Base-by-base conservation (phyloP, 2,329 filamentous ascomycete species). In the Talaromyces islandicus region DNA sequence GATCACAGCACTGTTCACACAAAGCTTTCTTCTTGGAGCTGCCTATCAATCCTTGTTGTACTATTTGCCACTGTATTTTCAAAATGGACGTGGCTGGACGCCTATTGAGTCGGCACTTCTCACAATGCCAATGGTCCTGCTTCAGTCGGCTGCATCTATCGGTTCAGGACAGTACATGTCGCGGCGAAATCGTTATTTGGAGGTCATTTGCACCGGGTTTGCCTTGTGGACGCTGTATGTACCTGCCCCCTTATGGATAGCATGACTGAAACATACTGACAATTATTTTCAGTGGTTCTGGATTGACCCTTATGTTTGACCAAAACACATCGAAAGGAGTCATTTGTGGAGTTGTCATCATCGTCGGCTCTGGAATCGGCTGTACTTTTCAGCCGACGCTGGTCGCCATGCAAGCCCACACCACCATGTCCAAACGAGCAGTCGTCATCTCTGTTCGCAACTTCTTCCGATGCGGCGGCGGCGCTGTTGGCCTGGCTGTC, bases 381-480 rank as follows among this genome's bases (percentile, higher is more conserved):
- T 78, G 76, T 60, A 75, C 77, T 5, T 81, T 82, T 63, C 81
- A 83, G 61, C 80, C 81, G 4, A 80, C 77, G 0, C 74, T 88
- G 0, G 78, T 87, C 5, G 85, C 84, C 1, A 69, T 83, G 14
- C 84, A 86, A 67, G 82, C 83, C 0, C 83, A 87, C 67, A 81
- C 78, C 24, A 74, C 77, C 1, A 84, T 84, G 67, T 72, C 79
- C 0, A 81, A 87, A 50, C 78, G 85, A 21, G 85, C 86, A 0
- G 81, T 88, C 1, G 80, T 86, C 21, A 87, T 86, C 38, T 84
- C 83, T 2, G 81, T 82, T 56, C 78, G 85, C 1, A 88, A 88
- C 64, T 88, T 88, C 67, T 77, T 87, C 62, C 80, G 86, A 7
- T 82, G 80, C 53, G 73, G 84, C 3, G 85, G 86, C 10, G 85